Percentiles rank a stretch among this genome's conserved stretches.
Conservation (phyloP, 495 filamentous ascomycete species). For the Talaromyces stipitatus region DNA sequence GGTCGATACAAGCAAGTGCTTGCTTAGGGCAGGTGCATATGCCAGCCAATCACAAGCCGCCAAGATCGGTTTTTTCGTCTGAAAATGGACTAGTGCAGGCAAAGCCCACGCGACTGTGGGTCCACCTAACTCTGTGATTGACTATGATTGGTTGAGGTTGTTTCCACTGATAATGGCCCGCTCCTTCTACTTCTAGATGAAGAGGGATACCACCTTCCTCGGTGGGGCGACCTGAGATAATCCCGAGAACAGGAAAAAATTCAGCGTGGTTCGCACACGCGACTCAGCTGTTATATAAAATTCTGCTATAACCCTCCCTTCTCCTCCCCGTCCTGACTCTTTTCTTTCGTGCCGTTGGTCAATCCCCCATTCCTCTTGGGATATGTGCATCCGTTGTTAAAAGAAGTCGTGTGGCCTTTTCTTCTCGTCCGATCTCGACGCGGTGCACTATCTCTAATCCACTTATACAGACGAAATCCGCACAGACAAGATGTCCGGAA, state of each 20-base stretch:
- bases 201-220: conserved; percentile 1
- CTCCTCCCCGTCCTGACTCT: neutral
- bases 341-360: neutral
- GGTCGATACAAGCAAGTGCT: neutral
- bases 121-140: neutral
- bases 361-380: neutral
- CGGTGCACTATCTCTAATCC: neutral
- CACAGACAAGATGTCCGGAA: conserved; percentile 15
- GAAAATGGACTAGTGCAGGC: neutral
- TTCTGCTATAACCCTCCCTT: neutral
- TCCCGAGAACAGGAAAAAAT: neutral
- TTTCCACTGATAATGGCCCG: neutral
- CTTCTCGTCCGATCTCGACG: neutral
- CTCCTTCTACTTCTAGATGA: neutral
- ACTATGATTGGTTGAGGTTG: neutral
- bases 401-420: neutral
- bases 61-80: neutral
- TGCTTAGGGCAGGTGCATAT: neutral
- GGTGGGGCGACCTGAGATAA: neutral
- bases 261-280: neutral
- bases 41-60: neutral
- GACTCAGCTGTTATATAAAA: neutral
- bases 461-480: neutral
- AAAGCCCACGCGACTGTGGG: neutral
- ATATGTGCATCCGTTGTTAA: neutral